These are phyloP conservation scores for Tothia fuscella DNA, from an alignment of 2,329 filamentous ascomycete genomes.

Conservation along the genomic window DNA sequence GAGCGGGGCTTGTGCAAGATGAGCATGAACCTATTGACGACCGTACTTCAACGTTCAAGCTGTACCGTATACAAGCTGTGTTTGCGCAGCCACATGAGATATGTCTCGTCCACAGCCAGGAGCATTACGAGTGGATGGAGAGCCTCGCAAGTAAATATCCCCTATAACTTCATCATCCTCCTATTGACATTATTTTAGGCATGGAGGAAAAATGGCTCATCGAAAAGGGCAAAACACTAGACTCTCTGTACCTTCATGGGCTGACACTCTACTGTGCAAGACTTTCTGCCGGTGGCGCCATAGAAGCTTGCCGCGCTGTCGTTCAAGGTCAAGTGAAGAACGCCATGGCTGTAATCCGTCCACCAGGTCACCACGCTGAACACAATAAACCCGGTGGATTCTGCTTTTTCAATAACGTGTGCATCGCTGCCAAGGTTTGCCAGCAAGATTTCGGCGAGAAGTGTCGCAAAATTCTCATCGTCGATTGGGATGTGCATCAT, in stretches of 20 bases:
- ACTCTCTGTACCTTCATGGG: slow-evolving; percentile 50
- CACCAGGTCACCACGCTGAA: slow-evolving; percentile 92
- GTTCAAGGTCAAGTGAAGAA: slow-evolving; percentile 78
- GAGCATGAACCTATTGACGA: neutral
- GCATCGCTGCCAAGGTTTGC: slow-evolving; percentile 79
- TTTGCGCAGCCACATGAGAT: slow-evolving; percentile 71
- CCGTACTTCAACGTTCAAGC: slow-evolving; percentile 26
- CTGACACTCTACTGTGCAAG: slow-evolving; percentile 71
- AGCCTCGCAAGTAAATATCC: slow-evolving; percentile 33
- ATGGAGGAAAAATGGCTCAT: slow-evolving; percentile 51
- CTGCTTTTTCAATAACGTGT: slow-evolving; percentile 96
- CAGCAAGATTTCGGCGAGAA: slow-evolving; percentile 66
- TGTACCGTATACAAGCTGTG: slow-evolving; percentile 63
- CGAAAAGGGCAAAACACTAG: slow-evolving; percentile 43
- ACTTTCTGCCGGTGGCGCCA: slow-evolving; percentile 81
- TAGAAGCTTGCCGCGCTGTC: slow-evolving; percentile 91
- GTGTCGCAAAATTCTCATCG: slow-evolving; percentile 80
- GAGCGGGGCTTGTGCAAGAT: slow-evolving; percentile 62
- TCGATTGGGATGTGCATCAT: slow-evolving; percentile 77
- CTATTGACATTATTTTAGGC: slow-evolving; percentile 23
- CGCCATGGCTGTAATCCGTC: slow-evolving; percentile 86
- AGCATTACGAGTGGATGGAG: slow-evolving; percentile 70
- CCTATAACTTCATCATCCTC: neutral
- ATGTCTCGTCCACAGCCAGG: slow-evolving; percentile 61
- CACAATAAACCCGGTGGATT: slow-evolving; percentile 80